These are phyloP conservation scores for Logfia minima DNA, from an alignment of 129 eudicot genomes.

Conservation along the genomic window DNA sequence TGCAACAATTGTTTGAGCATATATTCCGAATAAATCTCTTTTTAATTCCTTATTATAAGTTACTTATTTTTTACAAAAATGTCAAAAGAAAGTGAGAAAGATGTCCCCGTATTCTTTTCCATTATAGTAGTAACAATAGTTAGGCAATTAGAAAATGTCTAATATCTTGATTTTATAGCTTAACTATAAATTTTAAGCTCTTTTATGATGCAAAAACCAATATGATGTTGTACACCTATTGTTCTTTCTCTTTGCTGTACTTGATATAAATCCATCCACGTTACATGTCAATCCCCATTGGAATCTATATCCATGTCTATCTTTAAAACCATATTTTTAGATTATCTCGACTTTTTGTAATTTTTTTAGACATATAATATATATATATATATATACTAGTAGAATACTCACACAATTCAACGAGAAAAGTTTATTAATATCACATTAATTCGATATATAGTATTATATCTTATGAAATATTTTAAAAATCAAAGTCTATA, in stretches of 20 bases:
- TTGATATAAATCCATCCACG: conserved; percentile 10
- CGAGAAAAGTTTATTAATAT: too few species aligned
- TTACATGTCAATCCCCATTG: conserved; percentile 26
- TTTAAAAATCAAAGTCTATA: too few species aligned
- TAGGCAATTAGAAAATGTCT: neutral
- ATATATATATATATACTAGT: neutral
- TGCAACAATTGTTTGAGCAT: neutral
- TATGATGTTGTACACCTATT: too few species aligned
- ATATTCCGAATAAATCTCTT: neutral
- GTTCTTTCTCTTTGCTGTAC: too few species aligned
- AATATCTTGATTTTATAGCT: too few species aligned
- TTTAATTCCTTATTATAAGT: neutral
- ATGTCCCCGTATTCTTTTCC: neutral
- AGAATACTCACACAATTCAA: too few species aligned
- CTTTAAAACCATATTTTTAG: neutral
- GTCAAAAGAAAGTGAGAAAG: too few species aligned
- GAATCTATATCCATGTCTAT: conserved; percentile 18
- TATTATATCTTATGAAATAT: too few species aligned
- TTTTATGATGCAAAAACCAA: too few species aligned
- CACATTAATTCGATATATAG: too few species aligned
- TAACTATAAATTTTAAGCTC: neutral
- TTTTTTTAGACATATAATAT: neutral
- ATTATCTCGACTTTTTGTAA: neutral
- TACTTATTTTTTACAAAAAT: neutral
- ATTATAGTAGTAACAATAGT: neutral